phyloP scores from a whole-genome alignment of 2,329 filamentous ascomycete species.

The Claviceps sp. region DNA sequence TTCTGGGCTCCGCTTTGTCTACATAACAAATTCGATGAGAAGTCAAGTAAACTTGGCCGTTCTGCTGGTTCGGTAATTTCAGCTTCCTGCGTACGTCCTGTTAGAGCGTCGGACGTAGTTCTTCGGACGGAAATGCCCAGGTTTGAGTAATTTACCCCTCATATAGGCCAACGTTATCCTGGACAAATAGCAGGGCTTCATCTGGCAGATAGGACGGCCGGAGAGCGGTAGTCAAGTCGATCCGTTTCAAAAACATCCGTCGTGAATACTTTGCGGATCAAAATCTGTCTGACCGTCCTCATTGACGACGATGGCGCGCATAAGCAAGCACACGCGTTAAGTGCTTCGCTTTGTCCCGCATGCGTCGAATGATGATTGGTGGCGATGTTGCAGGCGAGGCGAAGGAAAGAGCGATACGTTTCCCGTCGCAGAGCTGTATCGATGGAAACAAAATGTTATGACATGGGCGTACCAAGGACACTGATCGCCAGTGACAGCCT shows the following conservation, averaged over 20 bases:
- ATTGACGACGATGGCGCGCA: neutral
- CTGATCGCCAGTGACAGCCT: too few species aligned
- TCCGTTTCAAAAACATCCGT: constrained; percentile 94
- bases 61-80: constrained; percentile 87
- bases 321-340: neutral
- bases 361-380: neutral
- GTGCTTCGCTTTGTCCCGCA: neutral
- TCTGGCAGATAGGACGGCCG: constrained; percentile 85
- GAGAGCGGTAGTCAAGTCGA: constrained; percentile 92
- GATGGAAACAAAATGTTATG: neutral
- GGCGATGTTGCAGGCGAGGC: neutral
- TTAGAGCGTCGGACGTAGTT: neutral
- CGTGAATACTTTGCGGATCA: constrained; percentile 18
- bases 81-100: constrained; percentile 57
- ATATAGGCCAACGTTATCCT: constrained; percentile 94
- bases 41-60: constrained; percentile 91
- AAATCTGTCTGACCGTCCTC: neutral
- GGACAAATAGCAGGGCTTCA: constrained; percentile 89
- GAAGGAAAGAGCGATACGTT: neutral
- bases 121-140: neutral
- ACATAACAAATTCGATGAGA: constrained; percentile 94
- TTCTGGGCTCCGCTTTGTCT: constrained; percentile 72
- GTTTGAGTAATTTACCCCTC: constrained; percentile 58
- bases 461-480: neutral
- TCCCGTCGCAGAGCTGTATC: neutral